Conservation (phyloP, 139 green algal species). For the Spirogloea muscicola region DNA sequence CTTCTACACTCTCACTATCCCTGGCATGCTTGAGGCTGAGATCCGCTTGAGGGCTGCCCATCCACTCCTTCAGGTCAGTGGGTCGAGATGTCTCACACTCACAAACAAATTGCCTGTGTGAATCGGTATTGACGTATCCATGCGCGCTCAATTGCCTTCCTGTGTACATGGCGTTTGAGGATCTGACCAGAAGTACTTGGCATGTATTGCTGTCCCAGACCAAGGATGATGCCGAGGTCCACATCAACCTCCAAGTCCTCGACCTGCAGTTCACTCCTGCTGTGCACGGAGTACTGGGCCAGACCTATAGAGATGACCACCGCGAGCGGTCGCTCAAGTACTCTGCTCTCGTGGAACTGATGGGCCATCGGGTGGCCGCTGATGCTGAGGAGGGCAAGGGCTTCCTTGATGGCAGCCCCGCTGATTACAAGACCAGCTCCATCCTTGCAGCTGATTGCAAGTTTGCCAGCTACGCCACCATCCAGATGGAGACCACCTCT, state of each 20-base stretch:
- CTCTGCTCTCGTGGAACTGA: background rate
- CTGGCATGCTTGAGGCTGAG: constrained; percentile 4
- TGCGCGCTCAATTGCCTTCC: too few relatives aligned
- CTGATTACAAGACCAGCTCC: constrained; percentile 2
- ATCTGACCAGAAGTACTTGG: too few relatives aligned
- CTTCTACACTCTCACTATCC: constrained; percentile 4
- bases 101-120: too few relatives aligned
- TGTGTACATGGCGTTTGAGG: too few relatives aligned
- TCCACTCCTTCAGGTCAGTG: constrained; percentile 3
- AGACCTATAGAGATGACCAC: constrained; percentile 22
- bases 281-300: constrained; percentile 40
- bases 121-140: too few relatives aligned
- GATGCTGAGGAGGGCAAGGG: background rate
- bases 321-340: background rate
- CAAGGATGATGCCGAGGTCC: constrained; percentile 18
- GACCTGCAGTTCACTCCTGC: constrained; percentile 16
- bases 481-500: too few relatives aligned
- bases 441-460: background rate
- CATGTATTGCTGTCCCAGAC: constrained; percentile 29
- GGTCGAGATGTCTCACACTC: too few relatives aligned
- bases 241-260: constrained; percentile 34
- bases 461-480: constrained; percentile 9
- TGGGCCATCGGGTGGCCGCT: background rate
- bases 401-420: background rate
- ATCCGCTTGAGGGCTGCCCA: constrained; percentile 10